These are phyloP conservation scores for Septoria petroselini DNA, from an alignment of 2,329 filamentous ascomycete species.

Conservation along the genomic window DNA sequence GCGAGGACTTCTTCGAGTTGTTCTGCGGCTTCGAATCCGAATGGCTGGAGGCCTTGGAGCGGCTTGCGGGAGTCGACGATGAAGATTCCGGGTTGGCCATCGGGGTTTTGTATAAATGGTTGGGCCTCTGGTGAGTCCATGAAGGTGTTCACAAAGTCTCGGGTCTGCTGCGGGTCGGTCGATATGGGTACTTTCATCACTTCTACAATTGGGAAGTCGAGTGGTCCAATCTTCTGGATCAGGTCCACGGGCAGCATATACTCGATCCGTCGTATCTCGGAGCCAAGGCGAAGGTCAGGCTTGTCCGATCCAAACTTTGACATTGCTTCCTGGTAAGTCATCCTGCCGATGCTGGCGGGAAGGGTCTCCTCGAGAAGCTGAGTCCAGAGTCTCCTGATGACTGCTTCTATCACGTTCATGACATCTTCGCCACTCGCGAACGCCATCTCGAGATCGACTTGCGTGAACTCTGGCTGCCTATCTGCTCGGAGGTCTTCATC, in stretches of 20 bases:
- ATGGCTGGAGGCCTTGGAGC: slow-evolving; percentile 69
- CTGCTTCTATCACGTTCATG: slow-evolving; percentile 56
- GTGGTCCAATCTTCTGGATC: slow-evolving; percentile 68
- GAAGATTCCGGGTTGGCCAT: slow-evolving; percentile 77
- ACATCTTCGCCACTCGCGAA: slow-evolving; percentile 73
- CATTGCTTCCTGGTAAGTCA: slow-evolving; percentile 78
- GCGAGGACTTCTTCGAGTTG: slow-evolving; percentile 53
- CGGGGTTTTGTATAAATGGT: slow-evolving; percentile 63
- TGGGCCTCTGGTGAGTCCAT: slow-evolving; percentile 62
- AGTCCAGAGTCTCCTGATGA: slow-evolving; percentile 57
- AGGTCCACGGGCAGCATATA: slow-evolving; percentile 63
- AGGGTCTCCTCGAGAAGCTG: slow-evolving; percentile 47
- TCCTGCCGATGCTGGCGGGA: slow-evolving; percentile 51
- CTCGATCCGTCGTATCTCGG: slow-evolving; percentile 62
- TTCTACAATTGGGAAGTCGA: slow-evolving; percentile 69
- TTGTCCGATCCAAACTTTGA: slow-evolving; percentile 81
- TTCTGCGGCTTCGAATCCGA: slow-evolving; percentile 70
- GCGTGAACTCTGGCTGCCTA: slow-evolving; percentile 93
- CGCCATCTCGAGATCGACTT: slow-evolving; percentile 90
- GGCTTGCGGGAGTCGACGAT: slow-evolving; percentile 71
- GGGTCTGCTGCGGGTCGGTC: slow-evolving; percentile 53
- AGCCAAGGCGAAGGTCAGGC: slow-evolving; percentile 76
- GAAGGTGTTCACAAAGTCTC: slow-evolving; percentile 64
- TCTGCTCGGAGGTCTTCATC: slow-evolving; percentile 93
- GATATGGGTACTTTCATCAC: slow-evolving; percentile 65